phyloP scores from a whole-genome alignment of 257 asterid genomes.

The Nicotiana undulata region DNA sequence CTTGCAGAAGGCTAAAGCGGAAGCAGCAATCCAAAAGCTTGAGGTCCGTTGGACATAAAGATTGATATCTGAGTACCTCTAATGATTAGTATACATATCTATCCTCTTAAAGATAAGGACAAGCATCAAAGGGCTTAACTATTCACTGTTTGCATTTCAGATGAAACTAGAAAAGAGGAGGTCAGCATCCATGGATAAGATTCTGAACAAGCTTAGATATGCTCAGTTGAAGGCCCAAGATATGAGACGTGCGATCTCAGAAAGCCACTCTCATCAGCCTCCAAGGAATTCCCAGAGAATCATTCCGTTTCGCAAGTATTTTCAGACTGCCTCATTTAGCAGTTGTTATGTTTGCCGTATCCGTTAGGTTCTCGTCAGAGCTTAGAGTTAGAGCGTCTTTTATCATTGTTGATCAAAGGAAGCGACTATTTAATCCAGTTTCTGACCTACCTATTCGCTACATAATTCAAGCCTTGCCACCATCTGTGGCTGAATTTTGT shows the following conservation, averaged over 20 bases:
- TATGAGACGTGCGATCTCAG: conserved; percentile 32
- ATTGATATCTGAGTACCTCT: too few relatives aligned
- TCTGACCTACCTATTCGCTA: not conserved
- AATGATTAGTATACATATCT: not conserved
- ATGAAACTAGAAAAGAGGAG: conserved; percentile 62
- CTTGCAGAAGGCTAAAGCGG: conserved; percentile 74
- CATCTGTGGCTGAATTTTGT: not conserved
- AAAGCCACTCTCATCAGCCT: conserved; percentile 12
- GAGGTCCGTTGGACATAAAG: conserved; percentile 29
- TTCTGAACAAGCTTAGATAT: conserved; percentile 38
- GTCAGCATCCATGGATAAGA: conserved; percentile 55
- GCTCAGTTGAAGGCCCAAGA: conserved; percentile 43
- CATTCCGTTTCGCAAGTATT: conserved; percentile 16
- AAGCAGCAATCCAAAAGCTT: conserved; percentile 55
- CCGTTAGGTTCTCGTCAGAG: not conserved
- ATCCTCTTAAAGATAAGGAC: too few relatives aligned
- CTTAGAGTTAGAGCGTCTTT: not conserved
- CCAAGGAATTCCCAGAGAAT: conserved; percentile 13
- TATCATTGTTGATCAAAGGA: not conserved
- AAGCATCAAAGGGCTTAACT: not conserved
- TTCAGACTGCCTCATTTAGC: conserved; percentile 23
- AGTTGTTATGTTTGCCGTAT: conserved; percentile 30
- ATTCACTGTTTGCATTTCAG: conserved; percentile 22
- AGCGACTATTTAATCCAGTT: not conserved
- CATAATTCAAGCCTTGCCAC: not conserved